A percentile compares a stretch with the other conserved stretches of the same genome.
phyloP scores from a whole-genome alignment of 345 rosid genomes.

The Syzygium oleosum region DNA sequence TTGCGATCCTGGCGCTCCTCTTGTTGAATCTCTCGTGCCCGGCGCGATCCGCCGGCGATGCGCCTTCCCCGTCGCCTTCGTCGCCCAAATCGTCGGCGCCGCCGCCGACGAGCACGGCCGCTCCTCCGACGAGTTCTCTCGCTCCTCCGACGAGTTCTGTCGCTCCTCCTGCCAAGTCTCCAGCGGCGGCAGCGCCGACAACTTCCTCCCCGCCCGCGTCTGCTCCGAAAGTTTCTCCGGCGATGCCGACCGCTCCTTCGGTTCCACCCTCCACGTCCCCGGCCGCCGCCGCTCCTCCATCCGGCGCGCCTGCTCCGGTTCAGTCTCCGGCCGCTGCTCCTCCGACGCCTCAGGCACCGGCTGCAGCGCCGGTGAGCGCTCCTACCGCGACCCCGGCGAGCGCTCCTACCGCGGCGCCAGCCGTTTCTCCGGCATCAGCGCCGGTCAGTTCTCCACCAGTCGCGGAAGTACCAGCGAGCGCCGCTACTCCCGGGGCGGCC shows the following conservation, averaged over 20 bases:
- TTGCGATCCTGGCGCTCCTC: background rate
- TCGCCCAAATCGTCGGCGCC: background rate
- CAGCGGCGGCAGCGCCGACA: slow-evolving; percentile 1
- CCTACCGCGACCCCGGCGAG: background rate
- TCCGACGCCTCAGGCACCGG: background rate
- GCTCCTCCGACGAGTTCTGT: slow-evolving; percentile 1
- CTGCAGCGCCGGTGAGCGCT: background rate
- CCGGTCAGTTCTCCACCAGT: slow-evolving; percentile 7
- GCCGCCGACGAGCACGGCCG: slow-evolving; percentile 1
- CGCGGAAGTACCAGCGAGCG: slow-evolving; percentile 10
- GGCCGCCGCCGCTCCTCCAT: background rate
- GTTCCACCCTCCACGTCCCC: slow-evolving; percentile 4
- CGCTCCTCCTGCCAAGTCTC: slow-evolving; percentile 7
- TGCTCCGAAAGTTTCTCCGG: background rate
- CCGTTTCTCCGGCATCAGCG: slow-evolving; percentile 12
- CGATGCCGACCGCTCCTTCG: slow-evolving; percentile 2
- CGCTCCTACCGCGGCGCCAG: slow-evolving; percentile 7
- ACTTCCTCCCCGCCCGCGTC: slow-evolving; percentile 2
- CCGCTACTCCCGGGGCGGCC: slow-evolving; percentile 3
- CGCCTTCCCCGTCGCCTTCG: slow-evolving; percentile 10
- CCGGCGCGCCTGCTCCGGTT: background rate
- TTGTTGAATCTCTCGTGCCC: background rate
- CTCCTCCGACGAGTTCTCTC: background rate
- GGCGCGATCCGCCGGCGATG: background rate
- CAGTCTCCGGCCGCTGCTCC: slow-evolving; percentile 5